Evolutionary conservation across 257 asterid genomes (phyloP), one percentile per base, ranked within the genome.

Genomic region (Linaria vulgaris): DNA sequence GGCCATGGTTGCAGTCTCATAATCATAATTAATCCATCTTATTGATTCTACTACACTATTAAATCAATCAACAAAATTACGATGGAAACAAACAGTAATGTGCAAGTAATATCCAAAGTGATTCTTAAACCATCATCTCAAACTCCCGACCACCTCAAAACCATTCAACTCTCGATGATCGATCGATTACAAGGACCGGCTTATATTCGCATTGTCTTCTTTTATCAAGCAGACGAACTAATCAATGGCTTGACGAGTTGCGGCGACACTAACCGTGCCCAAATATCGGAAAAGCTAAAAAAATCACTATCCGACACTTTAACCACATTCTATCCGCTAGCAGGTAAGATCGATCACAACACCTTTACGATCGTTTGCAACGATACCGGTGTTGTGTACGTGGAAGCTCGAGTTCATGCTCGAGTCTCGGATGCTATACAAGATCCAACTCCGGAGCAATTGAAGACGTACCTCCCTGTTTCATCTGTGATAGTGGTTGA

Each of bases 61-160:
- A n/a, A n/a, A n/a, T n/a, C n/a, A n/a, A n/a, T n/a, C n/a, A n/a
- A n/a, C n/a, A n/a, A n/a, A n/a, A n/a, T n/a, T 1, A 34, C 41
- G 9, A 34, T 49, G 55, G 55, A 49, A 19, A 16, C 55, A 49
- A 43, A 1, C n/a, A n/a, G n/a, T n/a, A n/a, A n/a, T 34, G 41
- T 41, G 21, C 37, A 56, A 21, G 17, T 67, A 52, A 53, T 72
- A 25, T 72, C 76, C 5, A 74, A 25, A 39, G 78, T 74, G 63
- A 72, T 61, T 45, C 68, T 82, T 6, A 74, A 77, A 49, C 83
- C 88, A 17, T 72, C 85, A 12, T 72, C 73, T 30, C 72, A 68
- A 76, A 74, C 88, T 8, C 72, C 83, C 25, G 56, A 45, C 5
- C 66, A 69, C 43, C 82, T 70, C 34, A 64, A n/a, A n/a, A n/a